Evolutionary conservation across 208 protist species (phyloP).

Genomic region (Wallacemonas sp.): DNA sequence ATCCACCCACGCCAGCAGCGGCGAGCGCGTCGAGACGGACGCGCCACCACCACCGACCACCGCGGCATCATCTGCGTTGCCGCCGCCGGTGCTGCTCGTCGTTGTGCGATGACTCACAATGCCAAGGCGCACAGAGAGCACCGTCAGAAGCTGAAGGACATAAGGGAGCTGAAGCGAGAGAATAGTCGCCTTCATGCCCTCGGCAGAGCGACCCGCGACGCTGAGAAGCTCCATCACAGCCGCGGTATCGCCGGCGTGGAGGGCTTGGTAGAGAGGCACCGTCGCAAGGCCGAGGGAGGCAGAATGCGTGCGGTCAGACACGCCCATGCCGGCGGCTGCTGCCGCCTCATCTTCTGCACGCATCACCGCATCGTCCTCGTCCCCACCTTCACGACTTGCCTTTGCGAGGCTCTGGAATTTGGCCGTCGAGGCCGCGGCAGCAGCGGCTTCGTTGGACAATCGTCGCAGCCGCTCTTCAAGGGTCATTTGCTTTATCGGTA

Average conservation of each 20-base stretch:
- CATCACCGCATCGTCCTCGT: conserved; percentile 14
- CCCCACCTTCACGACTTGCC: too few relatives aligned
- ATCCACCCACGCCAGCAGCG: conserved; percentile 75
- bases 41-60: conserved; percentile 39
- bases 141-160: conserved; percentile 67
- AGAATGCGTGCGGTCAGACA: conserved; percentile 2
- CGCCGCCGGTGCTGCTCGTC: neutral
- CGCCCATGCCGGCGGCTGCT: neutral
- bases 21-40: conserved; percentile 53
- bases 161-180: conserved; percentile 74
- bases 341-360: neutral
- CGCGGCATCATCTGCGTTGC: conserved; percentile 5
- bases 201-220: conserved; percentile 47
- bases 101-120: conserved; percentile 25
- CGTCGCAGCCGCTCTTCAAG: conserved; percentile 74
- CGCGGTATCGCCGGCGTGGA: conserved; percentile 74
- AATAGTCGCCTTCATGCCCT: conserved; percentile 65
- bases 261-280: conserved; percentile 81
- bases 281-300: conserved; percentile 74
- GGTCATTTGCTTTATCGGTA: conserved; percentile 68
- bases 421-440: conserved; percentile 11
- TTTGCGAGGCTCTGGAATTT: conserved; percentile 19
- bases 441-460: conserved; percentile 28
- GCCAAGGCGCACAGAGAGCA: conserved; percentile 66
- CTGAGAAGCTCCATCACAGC: conserved; percentile 84